Evolutionary conservation across 2,329 filamentous ascomycete species (phyloP).

Genomic region (Colletotrichum chrysophilum): DNA sequence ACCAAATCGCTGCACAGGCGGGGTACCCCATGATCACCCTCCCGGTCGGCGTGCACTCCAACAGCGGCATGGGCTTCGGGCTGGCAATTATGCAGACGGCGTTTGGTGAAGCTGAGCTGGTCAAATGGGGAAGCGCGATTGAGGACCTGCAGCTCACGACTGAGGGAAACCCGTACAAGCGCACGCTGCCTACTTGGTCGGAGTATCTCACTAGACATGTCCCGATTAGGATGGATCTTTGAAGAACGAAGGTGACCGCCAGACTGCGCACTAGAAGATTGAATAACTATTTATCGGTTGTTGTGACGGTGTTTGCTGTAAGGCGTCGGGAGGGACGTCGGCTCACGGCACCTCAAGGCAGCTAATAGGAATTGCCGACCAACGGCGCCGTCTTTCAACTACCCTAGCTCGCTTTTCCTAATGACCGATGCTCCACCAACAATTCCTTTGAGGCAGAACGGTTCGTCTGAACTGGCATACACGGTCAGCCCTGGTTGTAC

Average conservation of each 20-base stretch:
- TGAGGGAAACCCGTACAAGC: slow-evolving; percentile 45
- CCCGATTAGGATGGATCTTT: slow-evolving; percentile 31
- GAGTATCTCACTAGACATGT: slow-evolving; percentile 54
- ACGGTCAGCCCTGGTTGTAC: neutral
- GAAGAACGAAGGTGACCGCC: neutral
- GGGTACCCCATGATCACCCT: slow-evolving; percentile 77
- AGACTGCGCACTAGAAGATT: neutral
- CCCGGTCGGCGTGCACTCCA: slow-evolving; percentile 62
- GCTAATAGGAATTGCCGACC: neutral
- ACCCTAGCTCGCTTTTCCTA: neutral
- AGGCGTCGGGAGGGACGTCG: neutral
- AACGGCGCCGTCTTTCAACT: neutral
- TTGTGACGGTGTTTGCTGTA: neutral
- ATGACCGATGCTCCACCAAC: neutral
- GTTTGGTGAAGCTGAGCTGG: slow-evolving; percentile 61
- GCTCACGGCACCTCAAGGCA: neutral
- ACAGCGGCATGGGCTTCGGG: slow-evolving; percentile 64
- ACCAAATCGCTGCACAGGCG: slow-evolving; percentile 75
- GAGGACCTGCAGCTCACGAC: slow-evolving; percentile 58
- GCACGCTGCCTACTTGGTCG: slow-evolving; percentile 56
- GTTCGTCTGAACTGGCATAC: neutral
- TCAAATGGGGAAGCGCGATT: slow-evolving; percentile 68
- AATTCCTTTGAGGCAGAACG: neutral
- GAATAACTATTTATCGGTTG: neutral
- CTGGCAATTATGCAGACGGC: slow-evolving; percentile 64